phyloP scores from a whole-genome alignment of 805 yeast genomes.

The Saccharomycopsis sp. region DNA sequence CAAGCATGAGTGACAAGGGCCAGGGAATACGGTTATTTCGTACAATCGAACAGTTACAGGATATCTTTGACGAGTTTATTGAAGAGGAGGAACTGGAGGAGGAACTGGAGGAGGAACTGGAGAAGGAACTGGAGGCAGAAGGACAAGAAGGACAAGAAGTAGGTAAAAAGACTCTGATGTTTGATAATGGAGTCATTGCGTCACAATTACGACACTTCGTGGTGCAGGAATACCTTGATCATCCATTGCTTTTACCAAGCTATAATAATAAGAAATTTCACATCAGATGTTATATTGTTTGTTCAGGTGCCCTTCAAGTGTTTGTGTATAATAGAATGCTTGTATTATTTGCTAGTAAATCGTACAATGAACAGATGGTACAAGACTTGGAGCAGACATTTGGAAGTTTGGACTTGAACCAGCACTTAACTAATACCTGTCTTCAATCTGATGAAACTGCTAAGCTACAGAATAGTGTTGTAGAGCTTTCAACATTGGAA shows the following conservation, averaged over 20 bases:
- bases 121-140: slow-evolving; percentile 27
- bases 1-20: slow-evolving; percentile 95
- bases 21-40: slow-evolving; percentile 87
- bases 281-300: slow-evolving; percentile 74
- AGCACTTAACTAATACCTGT: slow-evolving; percentile 93
- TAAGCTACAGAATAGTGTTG: slow-evolving; percentile 41
- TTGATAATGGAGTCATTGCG: slow-evolving; percentile 58
- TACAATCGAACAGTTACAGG: slow-evolving; percentile 73
- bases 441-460: slow-evolving; percentile 53
- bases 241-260: slow-evolving; percentile 58
- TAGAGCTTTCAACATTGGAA: slow-evolving; percentile 52
- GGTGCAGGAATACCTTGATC: slow-evolving; percentile 70
- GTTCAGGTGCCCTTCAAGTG: slow-evolving; percentile 68
- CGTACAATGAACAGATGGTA: slow-evolving; percentile 31
- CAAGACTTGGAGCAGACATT: slow-evolving; percentile 28
- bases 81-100: slow-evolving; percentile 61
- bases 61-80: slow-evolving; percentile 79
- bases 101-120: slow-evolving; percentile 40
- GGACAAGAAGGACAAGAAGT: background rate
- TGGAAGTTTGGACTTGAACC: slow-evolving; percentile 41
- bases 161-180: slow-evolving; percentile 22
- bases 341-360: slow-evolving; percentile 65
- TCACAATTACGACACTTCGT: slow-evolving; percentile 88
- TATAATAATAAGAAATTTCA: slow-evolving; percentile 78
- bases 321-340: slow-evolving; percentile 76